A percentile compares a stretch with the other conserved stretches of the same genome.
Conservation (phyloP, 176 grass and related monocot species). For the Cenchrus purpureus region DNA sequence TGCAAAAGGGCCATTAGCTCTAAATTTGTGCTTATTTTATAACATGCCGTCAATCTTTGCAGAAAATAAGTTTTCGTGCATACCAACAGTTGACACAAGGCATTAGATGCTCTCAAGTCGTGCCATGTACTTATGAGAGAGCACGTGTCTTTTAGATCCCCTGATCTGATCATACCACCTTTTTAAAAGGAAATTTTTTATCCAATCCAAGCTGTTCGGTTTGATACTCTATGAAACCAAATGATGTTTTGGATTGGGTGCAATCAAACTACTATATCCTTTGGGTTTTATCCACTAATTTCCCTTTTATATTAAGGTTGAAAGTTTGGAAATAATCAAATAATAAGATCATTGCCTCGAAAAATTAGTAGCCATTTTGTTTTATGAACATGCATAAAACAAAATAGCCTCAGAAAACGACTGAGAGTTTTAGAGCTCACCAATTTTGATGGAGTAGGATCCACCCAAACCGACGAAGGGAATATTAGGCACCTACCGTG, state of each 20-base stretch:
- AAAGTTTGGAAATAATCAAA: background rate
- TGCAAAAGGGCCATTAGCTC: background rate
- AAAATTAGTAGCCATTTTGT: no score
- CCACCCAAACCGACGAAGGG: constrained; percentile 1
- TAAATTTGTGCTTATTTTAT: background rate
- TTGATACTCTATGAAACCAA: background rate
- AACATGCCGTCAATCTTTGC: background rate
- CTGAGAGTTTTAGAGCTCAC: background rate
- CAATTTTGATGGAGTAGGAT: background rate
- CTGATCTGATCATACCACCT: background rate
- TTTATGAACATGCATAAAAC: no score
- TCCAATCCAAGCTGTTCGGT: background rate
- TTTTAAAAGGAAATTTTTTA: background rate
- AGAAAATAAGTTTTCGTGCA: background rate
- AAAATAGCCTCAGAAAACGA: background rate
- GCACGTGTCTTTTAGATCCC: background rate
- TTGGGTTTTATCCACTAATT: background rate
- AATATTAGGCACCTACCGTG: background rate
- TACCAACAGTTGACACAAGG: background rate
- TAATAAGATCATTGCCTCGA: no score
- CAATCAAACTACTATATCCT: no score
- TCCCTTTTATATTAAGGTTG: background rate
- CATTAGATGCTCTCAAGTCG: constrained; percentile 21
- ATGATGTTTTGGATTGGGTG: background rate
- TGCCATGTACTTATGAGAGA: background rate